Evolutionary conservation across 805 yeast genomes (phyloP), one percentile per base, ranked within the genome.

Genomic region (Priceomyces castillae): DNA sequence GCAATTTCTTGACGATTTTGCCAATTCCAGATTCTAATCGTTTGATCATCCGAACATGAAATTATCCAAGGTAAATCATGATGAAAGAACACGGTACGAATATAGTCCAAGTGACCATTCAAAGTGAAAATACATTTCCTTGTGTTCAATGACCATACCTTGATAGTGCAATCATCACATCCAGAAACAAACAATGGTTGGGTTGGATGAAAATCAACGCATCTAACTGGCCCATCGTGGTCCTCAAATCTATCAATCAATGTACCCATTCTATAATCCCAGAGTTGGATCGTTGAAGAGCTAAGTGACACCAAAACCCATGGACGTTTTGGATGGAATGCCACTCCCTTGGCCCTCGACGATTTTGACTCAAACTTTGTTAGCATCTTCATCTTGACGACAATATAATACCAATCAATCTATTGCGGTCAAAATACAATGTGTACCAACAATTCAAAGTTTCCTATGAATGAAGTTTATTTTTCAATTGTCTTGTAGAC

Each of bases 221-320:
- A 82, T 68, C 99, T 82, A 19, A 94, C 99, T 2, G 99, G 98
- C 20, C 99, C 99, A 58, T 87, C 96, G 64, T 94, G 99, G 57
- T 92, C 99, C 67, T 94, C 99, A 59, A 90, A 94, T 46, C 97
- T 80, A 65, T 90, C 98, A 61, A 94, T 82, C 62, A 94, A 71
- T 2, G 97, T 90, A 35, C 99, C 99, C 99, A 94, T 94, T 59
- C 99, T 83, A 69, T 95, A 94, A 68, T 94, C 99, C 99, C 99
- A 94, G 51, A 94, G 76, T 67, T 95, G 99, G 63, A 94, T 92
- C n/a, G 97, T 90, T n/a, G 97, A 89, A 20, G 97, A 87, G 65
- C 92, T 94, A 48, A 95, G 76, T 6, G 98, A 90, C 26, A 90
- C 98, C 56, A 94, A 76, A 47, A 90, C 88, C 97, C 97, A 94